Percentiles rank a stretch among this genome's conserved stretches.
Conservation (phyloP, 345 rosid species). For the Clausena lansium region DNA sequence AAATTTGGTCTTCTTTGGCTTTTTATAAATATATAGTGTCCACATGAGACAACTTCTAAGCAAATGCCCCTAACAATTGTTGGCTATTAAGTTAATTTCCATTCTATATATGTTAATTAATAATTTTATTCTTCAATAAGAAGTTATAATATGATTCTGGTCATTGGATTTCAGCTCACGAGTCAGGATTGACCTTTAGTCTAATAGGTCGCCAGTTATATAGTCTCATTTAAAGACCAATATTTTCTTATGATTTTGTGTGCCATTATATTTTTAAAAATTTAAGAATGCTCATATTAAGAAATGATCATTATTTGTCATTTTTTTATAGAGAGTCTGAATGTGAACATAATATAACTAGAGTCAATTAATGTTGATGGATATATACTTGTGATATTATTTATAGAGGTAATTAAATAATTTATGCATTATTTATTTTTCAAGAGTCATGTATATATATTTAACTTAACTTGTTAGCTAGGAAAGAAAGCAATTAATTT, state of each 20-base stretch:
- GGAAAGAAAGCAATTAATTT: no score
- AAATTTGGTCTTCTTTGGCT: slow-evolving; percentile 55
- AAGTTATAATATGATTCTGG: background rate
- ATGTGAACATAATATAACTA: background rate
- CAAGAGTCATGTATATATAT: background rate
- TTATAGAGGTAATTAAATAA: background rate
- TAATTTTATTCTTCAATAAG: background rate
- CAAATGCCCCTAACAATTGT: slow-evolving; percentile 5
- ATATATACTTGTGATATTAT: no score
- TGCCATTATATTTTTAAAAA: no score
- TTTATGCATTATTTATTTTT: no score
- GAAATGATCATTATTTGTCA: background rate
- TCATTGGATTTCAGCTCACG: background rate
- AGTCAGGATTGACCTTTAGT: background rate
- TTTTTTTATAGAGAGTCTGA: background rate
- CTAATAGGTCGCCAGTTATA: background rate
- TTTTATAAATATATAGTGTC: slow-evolving; percentile 28
- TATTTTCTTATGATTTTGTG: no score
- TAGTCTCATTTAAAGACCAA: no score
- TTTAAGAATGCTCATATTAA: no score
- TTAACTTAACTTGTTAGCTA: no score
- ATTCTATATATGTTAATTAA: background rate
- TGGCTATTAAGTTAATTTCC: slow-evolving; percentile 13
- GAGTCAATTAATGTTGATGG: background rate
- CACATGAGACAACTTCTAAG: slow-evolving; percentile 10